These are phyloP conservation scores for Helotiales sp. DNA, from an alignment of 2,329 filamentous ascomycete species.

Conservation along the genomic window DNA sequence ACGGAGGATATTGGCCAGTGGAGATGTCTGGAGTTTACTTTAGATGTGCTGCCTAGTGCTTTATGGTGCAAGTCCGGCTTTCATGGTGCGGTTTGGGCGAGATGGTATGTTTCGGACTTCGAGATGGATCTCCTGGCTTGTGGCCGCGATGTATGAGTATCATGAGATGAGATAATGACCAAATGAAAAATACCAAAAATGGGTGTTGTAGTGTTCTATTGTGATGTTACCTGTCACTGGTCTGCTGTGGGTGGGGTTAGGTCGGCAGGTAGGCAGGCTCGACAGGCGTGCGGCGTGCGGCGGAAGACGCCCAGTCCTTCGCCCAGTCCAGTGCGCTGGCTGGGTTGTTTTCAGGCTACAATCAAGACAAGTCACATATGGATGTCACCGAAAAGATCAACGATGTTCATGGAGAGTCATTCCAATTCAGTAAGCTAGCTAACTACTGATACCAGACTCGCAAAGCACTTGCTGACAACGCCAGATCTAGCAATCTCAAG, in stretches of 20 bases:
- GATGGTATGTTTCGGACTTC: background rate
- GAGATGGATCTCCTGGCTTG: background rate
- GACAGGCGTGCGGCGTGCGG: no score
- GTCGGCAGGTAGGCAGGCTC: background rate
- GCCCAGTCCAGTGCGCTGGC: no score
- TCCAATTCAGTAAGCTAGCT: background rate
- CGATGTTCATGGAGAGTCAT: background rate
- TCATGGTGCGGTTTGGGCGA: background rate
- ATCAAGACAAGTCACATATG: background rate
- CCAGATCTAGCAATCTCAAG: background rate
- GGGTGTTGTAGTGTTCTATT: background rate
- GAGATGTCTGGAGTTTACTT: background rate
- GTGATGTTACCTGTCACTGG: background rate
- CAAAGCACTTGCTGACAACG: background rate
- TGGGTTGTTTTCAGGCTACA: no score
- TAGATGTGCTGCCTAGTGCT: conserved; percentile 2
- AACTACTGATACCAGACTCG: background rate
- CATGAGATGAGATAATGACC: conserved; percentile 1
- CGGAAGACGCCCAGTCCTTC: no score
- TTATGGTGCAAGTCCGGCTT: background rate
- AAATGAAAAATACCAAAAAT: background rate
- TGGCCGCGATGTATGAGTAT: background rate
- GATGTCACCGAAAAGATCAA: background rate
- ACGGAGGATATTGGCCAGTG: background rate
- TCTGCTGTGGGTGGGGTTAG: background rate